These are phyloP conservation scores for Paxillus rubicundulus DNA, from an alignment of 768 basidiomycete genomes.

Conservation along the genomic window DNA sequence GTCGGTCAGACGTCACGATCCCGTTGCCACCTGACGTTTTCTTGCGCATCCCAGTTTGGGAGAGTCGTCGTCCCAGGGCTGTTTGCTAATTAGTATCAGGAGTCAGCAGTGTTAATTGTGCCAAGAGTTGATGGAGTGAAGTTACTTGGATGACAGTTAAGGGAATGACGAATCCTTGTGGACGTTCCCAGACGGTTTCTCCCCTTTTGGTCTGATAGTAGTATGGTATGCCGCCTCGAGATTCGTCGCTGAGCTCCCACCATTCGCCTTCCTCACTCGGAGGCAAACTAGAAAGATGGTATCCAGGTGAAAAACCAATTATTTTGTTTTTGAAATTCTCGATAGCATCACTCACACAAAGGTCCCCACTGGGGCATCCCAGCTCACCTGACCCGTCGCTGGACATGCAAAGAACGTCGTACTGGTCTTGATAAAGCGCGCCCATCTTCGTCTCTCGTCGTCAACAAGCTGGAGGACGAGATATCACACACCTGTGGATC, in stretches of 20 bases:
- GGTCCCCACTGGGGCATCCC: conserved; percentile 88
- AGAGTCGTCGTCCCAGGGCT: conserved; percentile 67
- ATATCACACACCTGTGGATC: conserved; percentile 72
- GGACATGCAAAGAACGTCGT: conserved; percentile 90
- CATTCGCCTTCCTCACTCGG: conserved; percentile 85
- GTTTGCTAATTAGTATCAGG: conserved; percentile 50
- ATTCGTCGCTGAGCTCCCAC: conserved; percentile 92
- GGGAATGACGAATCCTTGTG: conserved; percentile 86
- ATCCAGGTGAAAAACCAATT: conserved; percentile 1
- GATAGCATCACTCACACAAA: conserved; percentile 63
- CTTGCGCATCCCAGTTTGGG: conserved; percentile 45
- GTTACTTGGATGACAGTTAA: conserved; percentile 81
- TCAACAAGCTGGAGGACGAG: conserved; percentile 7
- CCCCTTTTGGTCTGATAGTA: conserved; percentile 93
- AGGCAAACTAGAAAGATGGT: conserved; percentile 55
- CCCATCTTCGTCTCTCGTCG: conserved; percentile 7
- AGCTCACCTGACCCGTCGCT: conserved; percentile 86
- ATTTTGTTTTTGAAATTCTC: too few species aligned
- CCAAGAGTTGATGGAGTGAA: conserved; percentile 1
- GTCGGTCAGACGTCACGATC: conserved; percentile 26
- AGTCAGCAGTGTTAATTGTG: conserved; percentile 4
- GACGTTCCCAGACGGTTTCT: conserved; percentile 92
- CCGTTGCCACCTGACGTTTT: conserved; percentile 9
- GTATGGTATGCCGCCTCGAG: conserved; percentile 80
- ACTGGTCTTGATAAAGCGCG: conserved; percentile 39